Base-by-base conservation (phyloP, 805 yeast species). In the Cyberlindnera subsufficiens region DNA sequence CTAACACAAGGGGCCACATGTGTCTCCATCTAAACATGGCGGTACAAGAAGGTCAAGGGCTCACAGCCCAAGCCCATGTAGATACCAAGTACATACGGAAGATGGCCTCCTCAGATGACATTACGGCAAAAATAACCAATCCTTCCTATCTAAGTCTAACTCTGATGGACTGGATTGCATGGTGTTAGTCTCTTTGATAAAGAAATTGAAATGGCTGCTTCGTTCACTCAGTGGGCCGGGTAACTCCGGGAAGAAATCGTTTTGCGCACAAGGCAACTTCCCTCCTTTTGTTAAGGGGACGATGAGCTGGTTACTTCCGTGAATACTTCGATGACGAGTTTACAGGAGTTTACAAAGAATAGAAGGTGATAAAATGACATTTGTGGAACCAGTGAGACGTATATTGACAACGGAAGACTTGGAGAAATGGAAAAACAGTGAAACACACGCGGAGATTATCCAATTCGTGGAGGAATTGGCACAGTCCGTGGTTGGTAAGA, bases 401-500 rank as follows among this genome's bases (percentile, higher is more conserved):
- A 70, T 87, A 8, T 51, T 76, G 9, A 74, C 79, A 1, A 58
- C 64, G 1, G 69, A 71, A 0, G 98, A 91, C 58, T 58, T 91
- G 54, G 69, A 66, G 10, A 58, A 66, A 42, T 91, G 95, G 81
- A 56, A 63, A 14, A 60, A 49, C 0, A 76, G 87, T 7, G 49
- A 60, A 3, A 73, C 84, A 0, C 77, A 77, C 55, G 49, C 60
- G 0, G 69, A 66, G 4, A 50, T 91, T 1, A 47, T 84, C 4
- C 57, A 54, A 0, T 89, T 86, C 55, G 70, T 89, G 1, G 61
- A 60, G 16, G 61, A 63, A 1, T 65, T 91, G 33, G 88, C 88
- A 35, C 63, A 65, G 1, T 71, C 89, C 18, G 91, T 87, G 1
- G 63, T 58, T 17, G 95, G 91, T 10, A 66, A 60, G 37, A 67